Conservation (phyloP, 345 rosid genomes). For the Eucalyptus dawsonii region DNA sequence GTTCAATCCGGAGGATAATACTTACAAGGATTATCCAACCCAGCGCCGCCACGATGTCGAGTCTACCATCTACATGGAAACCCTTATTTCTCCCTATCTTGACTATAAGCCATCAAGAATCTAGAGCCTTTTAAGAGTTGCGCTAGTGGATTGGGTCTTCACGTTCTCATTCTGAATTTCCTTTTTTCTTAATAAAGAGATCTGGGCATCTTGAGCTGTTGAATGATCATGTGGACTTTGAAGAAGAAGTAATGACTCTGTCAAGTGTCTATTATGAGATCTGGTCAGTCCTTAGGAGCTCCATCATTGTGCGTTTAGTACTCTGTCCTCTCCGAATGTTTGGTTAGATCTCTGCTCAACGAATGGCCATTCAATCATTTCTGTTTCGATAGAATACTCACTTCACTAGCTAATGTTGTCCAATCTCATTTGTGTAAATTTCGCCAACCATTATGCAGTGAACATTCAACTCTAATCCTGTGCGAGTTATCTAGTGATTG, state of each 20-base stretch:
- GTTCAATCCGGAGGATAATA: neutral
- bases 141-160: neutral
- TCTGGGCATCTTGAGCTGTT: neutral
- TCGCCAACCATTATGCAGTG: neutral
- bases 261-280: neutral
- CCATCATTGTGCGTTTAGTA: neutral
- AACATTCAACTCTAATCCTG: neutral
- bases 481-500: neutral
- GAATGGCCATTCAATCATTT: neutral
- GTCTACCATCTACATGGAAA: neutral
- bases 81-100: neutral
- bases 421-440: neutral
- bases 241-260: neutral
- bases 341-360: neutral
- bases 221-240: neutral
- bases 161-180: neutral
- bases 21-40: neutral
- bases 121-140: neutral
- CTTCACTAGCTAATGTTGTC: neutral
- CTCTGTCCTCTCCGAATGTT: neutral
- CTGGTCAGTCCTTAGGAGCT: neutral
- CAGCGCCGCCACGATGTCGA: neutral
- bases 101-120: neutral
- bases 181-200: neutral
- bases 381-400: neutral